Evolutionary conservation across 345 rosid species (phyloP).

Genomic region (Eucalyptus globulus): DNA sequence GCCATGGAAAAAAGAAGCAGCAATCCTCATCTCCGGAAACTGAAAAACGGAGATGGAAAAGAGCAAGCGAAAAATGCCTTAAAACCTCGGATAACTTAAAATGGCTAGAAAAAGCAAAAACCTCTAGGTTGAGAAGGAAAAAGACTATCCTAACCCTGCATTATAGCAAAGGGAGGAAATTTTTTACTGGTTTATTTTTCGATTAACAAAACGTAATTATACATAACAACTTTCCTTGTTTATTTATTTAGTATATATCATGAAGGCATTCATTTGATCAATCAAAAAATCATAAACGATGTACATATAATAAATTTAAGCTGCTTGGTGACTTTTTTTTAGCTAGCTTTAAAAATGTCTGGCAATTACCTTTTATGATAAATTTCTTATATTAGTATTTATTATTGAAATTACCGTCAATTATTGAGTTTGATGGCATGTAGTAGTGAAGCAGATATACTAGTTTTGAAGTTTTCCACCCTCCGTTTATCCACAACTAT

Average conservation of each 20-base stretch:
- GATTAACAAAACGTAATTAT: neutral
- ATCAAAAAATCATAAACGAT: no score
- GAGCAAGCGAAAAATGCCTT: neutral
- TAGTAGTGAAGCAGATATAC: rapidly evolving
- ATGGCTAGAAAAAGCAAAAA: neutral
- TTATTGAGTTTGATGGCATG: rapidly evolving
- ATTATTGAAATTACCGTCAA: no score
- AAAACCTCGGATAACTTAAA: neutral
- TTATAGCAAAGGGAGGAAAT: neutral
- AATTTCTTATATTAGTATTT: no score
- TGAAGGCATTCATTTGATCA: neutral
- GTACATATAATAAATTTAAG: rapidly evolving
- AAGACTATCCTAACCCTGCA: neutral
- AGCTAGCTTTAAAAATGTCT: no score
- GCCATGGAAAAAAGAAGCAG: conserved; percentile 39
- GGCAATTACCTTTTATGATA: no score
- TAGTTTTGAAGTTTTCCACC: rapidly evolving
- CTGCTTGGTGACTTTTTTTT: no score
- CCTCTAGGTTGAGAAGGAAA: neutral
- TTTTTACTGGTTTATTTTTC: neutral
- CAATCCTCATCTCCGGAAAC: conserved; percentile 7
- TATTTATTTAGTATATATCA: neutral
- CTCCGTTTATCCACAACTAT: no score
- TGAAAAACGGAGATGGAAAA: neutral
- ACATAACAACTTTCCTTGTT: neutral